Evolutionary conservation across 352 stramenopile species (phyloP).

Genomic region (Globisporangium cylindrosporum): DNA sequence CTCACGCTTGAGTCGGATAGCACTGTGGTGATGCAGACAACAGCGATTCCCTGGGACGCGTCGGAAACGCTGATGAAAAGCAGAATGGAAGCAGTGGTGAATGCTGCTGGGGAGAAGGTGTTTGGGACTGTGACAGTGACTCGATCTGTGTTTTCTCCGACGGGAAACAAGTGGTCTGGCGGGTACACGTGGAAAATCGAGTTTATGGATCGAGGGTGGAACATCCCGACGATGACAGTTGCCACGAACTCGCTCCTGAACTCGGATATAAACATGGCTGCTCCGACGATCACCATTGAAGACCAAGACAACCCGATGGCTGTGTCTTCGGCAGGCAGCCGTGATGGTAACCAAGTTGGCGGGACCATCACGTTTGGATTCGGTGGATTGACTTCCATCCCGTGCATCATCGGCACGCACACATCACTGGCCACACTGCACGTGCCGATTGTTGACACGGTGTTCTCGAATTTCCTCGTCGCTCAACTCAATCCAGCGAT

Average conservation of each 20-base stretch:
- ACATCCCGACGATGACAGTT: constrained; percentile 81
- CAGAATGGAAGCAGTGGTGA: constrained; percentile 37
- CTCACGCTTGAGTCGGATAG: constrained; percentile 42
- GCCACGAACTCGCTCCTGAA: constrained; percentile 25
- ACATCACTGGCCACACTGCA: constrained; percentile 33
- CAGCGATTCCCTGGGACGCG: constrained; percentile 70
- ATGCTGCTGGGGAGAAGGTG: constrained; percentile 44
- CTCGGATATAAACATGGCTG: constrained; percentile 16
- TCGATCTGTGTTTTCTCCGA: constrained; percentile 76
- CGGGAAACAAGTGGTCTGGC: constrained; percentile 89
- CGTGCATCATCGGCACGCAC: constrained; percentile 42
- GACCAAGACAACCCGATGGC: constrained; percentile 36
- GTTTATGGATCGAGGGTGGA: constrained; percentile 77
- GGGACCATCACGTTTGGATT: constrained; percentile 78
- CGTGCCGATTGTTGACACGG: constrained; percentile 28
- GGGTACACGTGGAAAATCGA: constrained; percentile 94
- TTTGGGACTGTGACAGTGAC: constrained; percentile 88
- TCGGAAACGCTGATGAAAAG: constrained; percentile 63
- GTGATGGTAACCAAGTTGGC: constrained; percentile 90
- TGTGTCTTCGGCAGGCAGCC: constrained; percentile 58
- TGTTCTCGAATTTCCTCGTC: constrained; percentile 41
- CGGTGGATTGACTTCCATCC: constrained; percentile 27
- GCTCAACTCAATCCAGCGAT: constrained; percentile 35
- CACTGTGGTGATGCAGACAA: constrained; percentile 16
- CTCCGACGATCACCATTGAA: constrained; percentile 37